Base-by-base conservation (phyloP, 495 filamentous ascomycete species). In the Lasiosphaeria hispida region DNA sequence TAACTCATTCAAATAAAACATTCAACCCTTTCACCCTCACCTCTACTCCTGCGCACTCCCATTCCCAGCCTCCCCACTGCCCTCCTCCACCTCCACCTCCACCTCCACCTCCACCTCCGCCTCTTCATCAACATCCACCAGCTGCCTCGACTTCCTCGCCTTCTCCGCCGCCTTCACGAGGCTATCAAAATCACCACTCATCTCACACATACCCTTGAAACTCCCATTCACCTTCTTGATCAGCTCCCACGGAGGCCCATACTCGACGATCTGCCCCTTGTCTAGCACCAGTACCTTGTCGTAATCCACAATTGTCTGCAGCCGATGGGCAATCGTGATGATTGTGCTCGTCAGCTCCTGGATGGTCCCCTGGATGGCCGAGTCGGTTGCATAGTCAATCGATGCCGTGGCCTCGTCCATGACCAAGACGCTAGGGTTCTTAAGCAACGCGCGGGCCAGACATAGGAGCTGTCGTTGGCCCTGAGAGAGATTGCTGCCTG, bases 391-490 rank as follows among this genome's bases (percentile, higher is more conserved):
- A 73, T 97, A 97, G 78, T 99, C 95, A 68, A 99, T 97, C 1
- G 91, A 96, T 0, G 94, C 95, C 6, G 95, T 99, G 14, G 95
- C 95, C 77, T 99, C 95, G 72, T 99, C 95, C 94, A 99, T 97
- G 69, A 99, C 87, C 4, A 99, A 77, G 14, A 99, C 94, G 42
- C 87, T 89, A 0, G 95, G 94, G 34, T 83, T 83, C 76, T 92
- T 97, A 64, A 99, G 87, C 44, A 99, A 81, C 0, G 95, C 95
- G 15, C 95, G 87, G 2, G 95, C 95, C 13, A 99, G 87, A 64
- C 95, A 99, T 43, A 99, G 80, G 11, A 99, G 88, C 73, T 99
- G 95, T 7, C 89, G 84, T 67, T 99, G 95, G 39, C 95, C 95
- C 75, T 99, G 95, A 1, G 95, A 97, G 7, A 99, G 85, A 66